A percentile compares a stretch with the other conserved stretches of the same genome.
phyloP scores from a whole-genome alignment of 2,329 filamentous ascomycete species.

The Alternaria gansuensis region DNA sequence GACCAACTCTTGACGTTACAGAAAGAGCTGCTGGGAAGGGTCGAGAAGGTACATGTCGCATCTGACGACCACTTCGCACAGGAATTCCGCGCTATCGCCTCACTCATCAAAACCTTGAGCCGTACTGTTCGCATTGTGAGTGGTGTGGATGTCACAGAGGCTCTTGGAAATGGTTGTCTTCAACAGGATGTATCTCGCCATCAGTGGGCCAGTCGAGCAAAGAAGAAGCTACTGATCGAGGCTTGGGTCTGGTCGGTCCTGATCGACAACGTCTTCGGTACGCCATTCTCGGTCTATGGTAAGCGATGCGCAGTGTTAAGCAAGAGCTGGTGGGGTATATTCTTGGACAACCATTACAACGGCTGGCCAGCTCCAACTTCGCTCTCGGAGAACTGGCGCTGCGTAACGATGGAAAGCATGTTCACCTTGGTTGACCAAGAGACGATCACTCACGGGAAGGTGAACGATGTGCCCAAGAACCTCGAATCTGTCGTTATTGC shows the following conservation, averaged over 20 bases:
- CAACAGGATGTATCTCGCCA: conserved; percentile 2
- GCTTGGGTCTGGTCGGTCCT: conserved; percentile 30
- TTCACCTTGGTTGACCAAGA: not conserved
- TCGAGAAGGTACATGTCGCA: conserved; percentile 22
- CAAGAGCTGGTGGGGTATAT: conserved; percentile 6
- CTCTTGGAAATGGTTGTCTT: not conserved
- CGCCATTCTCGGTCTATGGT: conserved; percentile 21
- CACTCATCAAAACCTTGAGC: conserved; percentile 28
- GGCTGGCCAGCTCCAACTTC: conserved; percentile 16
- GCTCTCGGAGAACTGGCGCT: conserved; percentile 25
- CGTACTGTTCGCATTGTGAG: conserved; percentile 10
- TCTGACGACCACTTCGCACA: conserved; percentile 28
- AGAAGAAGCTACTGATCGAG: conserved; percentile 28
- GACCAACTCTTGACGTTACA: conserved; percentile 4
- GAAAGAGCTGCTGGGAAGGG: conserved; percentile 26
- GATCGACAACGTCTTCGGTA: conserved; percentile 12
- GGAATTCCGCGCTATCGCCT: conserved; percentile 24
- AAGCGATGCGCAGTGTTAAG: not conserved
- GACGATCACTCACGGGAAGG: not conserved
- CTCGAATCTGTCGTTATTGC: not conserved
- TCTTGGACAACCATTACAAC: conserved; percentile 4
- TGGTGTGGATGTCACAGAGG: not conserved
- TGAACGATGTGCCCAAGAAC: not conserved
- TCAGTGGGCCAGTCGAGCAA: conserved; percentile 17
- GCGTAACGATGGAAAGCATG: not conserved